Conservation (phyloP, 331 rosid species). For the Saraca asoca region DNA sequence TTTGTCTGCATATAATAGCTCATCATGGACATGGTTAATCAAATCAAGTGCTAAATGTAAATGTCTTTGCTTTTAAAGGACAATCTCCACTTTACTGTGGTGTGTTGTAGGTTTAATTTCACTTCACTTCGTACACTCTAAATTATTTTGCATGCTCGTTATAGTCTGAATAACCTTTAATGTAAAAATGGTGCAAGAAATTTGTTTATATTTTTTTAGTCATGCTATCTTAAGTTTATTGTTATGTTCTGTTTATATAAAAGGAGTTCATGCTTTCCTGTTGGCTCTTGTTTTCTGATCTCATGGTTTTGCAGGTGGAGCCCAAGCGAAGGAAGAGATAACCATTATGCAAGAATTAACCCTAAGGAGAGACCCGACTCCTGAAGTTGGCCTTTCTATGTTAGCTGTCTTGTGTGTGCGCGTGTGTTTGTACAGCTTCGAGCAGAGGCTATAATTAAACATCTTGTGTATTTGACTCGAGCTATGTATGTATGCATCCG, state of each 20-base stretch:
- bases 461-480: constrained; percentile 47
- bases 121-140: too few relatives aligned
- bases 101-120: too few relatives aligned
- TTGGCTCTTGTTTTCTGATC: not conserved
- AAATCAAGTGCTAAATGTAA: too few relatives aligned
- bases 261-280: too few relatives aligned
- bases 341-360: constrained; percentile 8
- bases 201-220: too few relatives aligned
- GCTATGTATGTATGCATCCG: constrained; percentile 41
- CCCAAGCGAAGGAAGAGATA: constrained; percentile 68
- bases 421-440: constrained; percentile 50
- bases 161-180: too few relatives aligned
- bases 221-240: too few relatives aligned
- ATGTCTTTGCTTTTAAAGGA: too few relatives aligned
- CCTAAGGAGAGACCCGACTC: constrained; percentile 5
- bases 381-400: constrained; percentile 32
- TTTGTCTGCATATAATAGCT: not conserved
- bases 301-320: constrained; percentile 52
- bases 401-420: constrained; percentile 37
- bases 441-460: constrained; percentile 36
- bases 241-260: too few relatives aligned
- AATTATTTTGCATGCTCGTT: too few relatives aligned
- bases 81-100: too few relatives aligned
- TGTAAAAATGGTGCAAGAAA: too few relatives aligned
- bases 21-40: not conserved